Base-by-base conservation (phyloP, 2,329 filamentous ascomycete genomes). In the Fragosphaeria purpurea region DNA sequence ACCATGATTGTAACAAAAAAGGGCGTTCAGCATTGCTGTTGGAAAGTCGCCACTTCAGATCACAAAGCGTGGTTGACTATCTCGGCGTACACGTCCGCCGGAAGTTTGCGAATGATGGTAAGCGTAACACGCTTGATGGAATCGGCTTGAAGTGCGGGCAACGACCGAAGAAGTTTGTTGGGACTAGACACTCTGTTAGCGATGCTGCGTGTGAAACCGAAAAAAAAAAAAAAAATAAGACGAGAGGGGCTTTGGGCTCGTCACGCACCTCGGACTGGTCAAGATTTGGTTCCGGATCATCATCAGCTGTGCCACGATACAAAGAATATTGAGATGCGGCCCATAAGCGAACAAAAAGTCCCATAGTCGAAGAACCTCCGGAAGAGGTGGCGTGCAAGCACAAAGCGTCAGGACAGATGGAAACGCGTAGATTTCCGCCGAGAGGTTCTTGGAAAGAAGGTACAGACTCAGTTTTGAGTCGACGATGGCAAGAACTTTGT, bases 261-360 rank as follows among this genome's bases (percentile, higher is more conserved):
- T 22, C 22, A 22, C 22, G 22, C 22, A 95, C 90, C 86, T 95
- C 6, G 85, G 78, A 51, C 86, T 95, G 51, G 82, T 82, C 59
- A 98, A 70, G 48, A 98, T 83, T 54, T 88, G 82, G 51, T 90
- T 85, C 53, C 90, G 77, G 69, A 96, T 88, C 60, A 95, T 79
- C 46, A 96, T 84, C 48, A 98, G 73, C 68, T 98, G 93, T 11
- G 91, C 91, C 12, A 97, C 93, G 56, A 98, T 96, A 65, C 93
- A 97, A 30, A 98, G 70, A 50, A 98, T 88, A 62, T 98, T 98
- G 54, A 98, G 67, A 65, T 98, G 93, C 38, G 89, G 83, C 0
- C 93, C 93, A 59, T 96, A 98, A 0, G 93, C 91, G 62, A 98
- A 95, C 30, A 98, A 69, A 60, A 98, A 98, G 65, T 98, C 93